Evolutionary conservation across 1,284 basidiomycete species (phyloP), one percentile per base, ranked within the genome.

Genomic region (Irpex rosettiformis): DNA sequence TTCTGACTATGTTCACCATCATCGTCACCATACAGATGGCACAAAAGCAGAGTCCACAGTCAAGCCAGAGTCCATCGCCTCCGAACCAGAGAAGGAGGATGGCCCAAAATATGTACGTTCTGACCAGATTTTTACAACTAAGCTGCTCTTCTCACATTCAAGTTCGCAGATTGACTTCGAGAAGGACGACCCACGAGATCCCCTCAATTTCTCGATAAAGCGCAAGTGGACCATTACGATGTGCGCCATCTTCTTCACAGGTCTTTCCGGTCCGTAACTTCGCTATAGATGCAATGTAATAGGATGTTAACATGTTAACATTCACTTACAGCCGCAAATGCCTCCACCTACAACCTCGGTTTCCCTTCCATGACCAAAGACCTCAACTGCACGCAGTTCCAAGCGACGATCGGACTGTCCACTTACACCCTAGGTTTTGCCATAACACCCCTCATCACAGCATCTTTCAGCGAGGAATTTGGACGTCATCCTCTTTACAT

Each of bases 401-500:
- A 86, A 65, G 84, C 83, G 3, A 85, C 82, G 2, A 72, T 83
- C 22, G 90, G 83, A 0, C 73, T 86, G 37, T 82, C 79, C 59
- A 74, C 84, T 29, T 92, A 81, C 69, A 78, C 82, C 3, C 73
- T 91, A 28, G 90, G 89, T 0, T 93, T 91, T 63, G 86, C 78
- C 1, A 61, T 90, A 18, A 78, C 86, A 1, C 91, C 91, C 0
- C 78, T 93, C 8, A 75, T 91, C 2, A 79, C 87, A 0, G 85
- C 89, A 0, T 87, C 90, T 0, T 81, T 92, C 61, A 88, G 86
- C 60, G 91, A 93, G 68, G 91, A 93, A 66, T 84, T 91, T 62
- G 91, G 91, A 0, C 72, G 91, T 33, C 82, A 81, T 55, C 86
- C 86, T 28, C 72, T 91, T 13, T 93, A 91, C 65, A 69, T 90